Percentiles rank a stretch among this genome's conserved stretches.
phyloP scores from a whole-genome alignment of 805 yeast species.

The Ogataea neopini region DNA sequence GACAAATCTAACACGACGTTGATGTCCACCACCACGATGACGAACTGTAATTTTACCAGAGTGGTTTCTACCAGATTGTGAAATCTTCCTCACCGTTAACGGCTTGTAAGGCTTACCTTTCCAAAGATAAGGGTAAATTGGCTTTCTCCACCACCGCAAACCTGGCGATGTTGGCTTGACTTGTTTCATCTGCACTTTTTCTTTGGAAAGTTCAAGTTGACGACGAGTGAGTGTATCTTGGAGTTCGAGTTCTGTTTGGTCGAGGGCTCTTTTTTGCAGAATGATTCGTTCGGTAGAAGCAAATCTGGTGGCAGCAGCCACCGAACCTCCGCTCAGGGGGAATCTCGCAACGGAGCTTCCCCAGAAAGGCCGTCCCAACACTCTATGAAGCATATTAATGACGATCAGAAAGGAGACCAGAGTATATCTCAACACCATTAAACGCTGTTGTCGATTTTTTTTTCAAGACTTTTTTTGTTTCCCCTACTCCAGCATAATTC shows the following conservation, averaged over 20 bases:
- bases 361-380: neutral
- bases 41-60: conserved; percentile 87
- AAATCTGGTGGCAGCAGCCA: neutral
- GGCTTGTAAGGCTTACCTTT: conserved; percentile 79
- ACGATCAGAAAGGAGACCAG: neutral
- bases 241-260: conserved; percentile 71
- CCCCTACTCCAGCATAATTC: conserved; percentile 13
- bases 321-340: neutral
- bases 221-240: conserved; percentile 72
- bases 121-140: conserved; percentile 83
- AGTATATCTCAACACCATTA: neutral
- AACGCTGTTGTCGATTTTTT: conserved; percentile 2
- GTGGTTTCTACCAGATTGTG: conserved; percentile 86
- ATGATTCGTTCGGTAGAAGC: conserved; percentile 30
- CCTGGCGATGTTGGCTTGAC: conserved; percentile 86
- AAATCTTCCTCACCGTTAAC: conserved; percentile 70
- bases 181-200: conserved; percentile 68
- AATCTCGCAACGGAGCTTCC: neutral
- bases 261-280: conserved; percentile 39
- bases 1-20: conserved; percentile 79
- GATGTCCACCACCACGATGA: conserved; percentile 97
- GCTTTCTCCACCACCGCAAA: conserved; percentile 83
- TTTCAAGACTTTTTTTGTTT: neutral
- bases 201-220: conserved; percentile 72
- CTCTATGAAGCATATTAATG: neutral